Base-by-base conservation (phyloP, 176 grass and related monocot species). In the Zea mays region DNA sequence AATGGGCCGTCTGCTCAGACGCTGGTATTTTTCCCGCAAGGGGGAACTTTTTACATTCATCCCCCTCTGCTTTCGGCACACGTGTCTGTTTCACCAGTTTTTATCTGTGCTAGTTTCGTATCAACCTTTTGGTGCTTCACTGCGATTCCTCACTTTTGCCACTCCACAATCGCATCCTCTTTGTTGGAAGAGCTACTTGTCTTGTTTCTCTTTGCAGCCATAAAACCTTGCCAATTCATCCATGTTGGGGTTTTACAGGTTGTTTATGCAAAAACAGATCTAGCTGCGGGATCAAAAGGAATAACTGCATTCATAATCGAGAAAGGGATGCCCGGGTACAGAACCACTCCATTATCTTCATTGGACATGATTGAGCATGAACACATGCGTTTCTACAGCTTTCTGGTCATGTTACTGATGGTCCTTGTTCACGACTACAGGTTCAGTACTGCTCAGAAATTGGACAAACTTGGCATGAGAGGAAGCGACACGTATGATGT, bases 221-320 rank as follows among this genome's bases (percentile, higher is more conserved):
- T 45, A 17, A 27, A 13, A 10, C 12, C 13, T 8, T 70, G 15
- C 54, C 69, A 79, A 37, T 75, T 84, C 67, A 81, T 67, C 67
- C 65, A 75, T 42, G 10, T 41, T 85, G 71, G 47, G 33, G 63
- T 79, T 88, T 88, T 89, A 35, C 89, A 98, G 95, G 89, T 98
- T 69, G 87, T 98, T 80, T 98, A 98, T 86, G 89, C 91, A 67
- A 98, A 98, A 88, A 92, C 95, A 63, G 91, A 98, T 82, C 59
- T 87, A 52, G 74, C 79, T 82, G 95, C 83, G 73, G 95, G 91
- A 67, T 88, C 95, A 34, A 94, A 90, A 88, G 91, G 91, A 90
- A 98, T 98, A 81, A 98, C 95, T 58, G 95, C 95, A 62, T 98
- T 98, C 82, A 90, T 94, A 87, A 94, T 98, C 74, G 95, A 98